These are phyloP conservation scores for Hyaloperonospora arabidopsidis DNA, from an alignment of 352 stramenopile genomes.

Conservation along the genomic window DNA sequence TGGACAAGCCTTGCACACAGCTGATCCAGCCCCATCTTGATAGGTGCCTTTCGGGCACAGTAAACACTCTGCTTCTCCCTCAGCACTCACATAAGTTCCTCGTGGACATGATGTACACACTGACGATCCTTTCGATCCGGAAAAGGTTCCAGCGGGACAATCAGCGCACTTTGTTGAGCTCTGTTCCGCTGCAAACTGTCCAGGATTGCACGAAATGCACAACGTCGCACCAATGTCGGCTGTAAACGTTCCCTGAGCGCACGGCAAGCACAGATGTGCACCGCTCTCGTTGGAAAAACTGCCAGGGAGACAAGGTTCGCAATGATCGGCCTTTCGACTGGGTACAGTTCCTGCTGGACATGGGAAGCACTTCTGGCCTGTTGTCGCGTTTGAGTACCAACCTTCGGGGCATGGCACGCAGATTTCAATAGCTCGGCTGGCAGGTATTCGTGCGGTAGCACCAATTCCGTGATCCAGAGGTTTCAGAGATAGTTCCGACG, in stretches of 20 bases:
- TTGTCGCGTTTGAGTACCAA: conserved; percentile 42
- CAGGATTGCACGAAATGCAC: conserved; percentile 39
- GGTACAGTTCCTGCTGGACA: conserved; percentile 27
- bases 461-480: neutral
- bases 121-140: conserved; percentile 12
- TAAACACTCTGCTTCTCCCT: conserved; percentile 42
- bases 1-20: conserved; percentile 31
- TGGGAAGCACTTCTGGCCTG: conserved; percentile 29
- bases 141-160: conserved; percentile 29
- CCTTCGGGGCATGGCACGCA: conserved; percentile 34
- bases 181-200: conserved; percentile 25
- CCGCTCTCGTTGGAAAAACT: conserved; percentile 36
- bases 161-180: conserved; percentile 23
- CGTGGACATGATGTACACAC: conserved; percentile 15
- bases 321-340: conserved; percentile 8
- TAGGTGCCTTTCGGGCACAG: conserved; percentile 35
- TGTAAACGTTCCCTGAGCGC: conserved; percentile 30
- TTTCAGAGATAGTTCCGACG: neutral
- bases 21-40: conserved; percentile 28
- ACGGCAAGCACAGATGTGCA: conserved; percentile 27
- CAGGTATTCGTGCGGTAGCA: conserved; percentile 6
- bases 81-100: conserved; percentile 27
- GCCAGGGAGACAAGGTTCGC: conserved; percentile 34
- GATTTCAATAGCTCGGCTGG: conserved; percentile 9
- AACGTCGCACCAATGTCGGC: conserved; percentile 17